Conservation (phyloP, 768 basidiomycete species). For the Nidularia sp. region DNA sequence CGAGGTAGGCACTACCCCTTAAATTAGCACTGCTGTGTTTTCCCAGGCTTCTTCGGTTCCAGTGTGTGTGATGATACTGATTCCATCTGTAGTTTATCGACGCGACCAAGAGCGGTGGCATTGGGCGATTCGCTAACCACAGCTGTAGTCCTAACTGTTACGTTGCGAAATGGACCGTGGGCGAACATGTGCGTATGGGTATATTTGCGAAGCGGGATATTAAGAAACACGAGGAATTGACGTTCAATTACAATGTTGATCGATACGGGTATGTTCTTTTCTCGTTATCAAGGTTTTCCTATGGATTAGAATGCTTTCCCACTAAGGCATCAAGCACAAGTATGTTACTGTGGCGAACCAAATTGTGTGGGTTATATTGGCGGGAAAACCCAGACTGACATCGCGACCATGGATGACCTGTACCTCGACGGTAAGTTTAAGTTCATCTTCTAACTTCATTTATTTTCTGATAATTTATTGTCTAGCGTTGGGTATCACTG, state of each 20-base stretch:
- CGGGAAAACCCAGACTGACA: constrained; percentile 97
- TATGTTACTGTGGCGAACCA: constrained; percentile 91
- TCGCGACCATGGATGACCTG: constrained; percentile 91
- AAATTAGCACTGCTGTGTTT: background rate
- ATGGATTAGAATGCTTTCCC: background rate
- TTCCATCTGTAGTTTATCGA: constrained; percentile 75
- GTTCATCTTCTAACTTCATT: background rate
- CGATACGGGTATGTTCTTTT: constrained; percentile 80
- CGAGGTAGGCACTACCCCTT: constrained; percentile 49
- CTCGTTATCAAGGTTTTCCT: background rate
- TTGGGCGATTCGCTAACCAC: constrained; percentile 97
- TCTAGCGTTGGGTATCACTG: constrained; percentile 87
- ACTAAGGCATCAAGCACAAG: constrained; percentile 88
- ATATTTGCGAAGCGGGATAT: constrained; percentile 90
- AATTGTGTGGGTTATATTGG: constrained; percentile 96
- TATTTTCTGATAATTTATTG: background rate
- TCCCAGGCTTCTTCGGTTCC: background rate
- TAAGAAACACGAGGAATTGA: constrained; percentile 80
- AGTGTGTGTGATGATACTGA: background rate
- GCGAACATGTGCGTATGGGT: constrained; percentile 88
- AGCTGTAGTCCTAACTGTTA: constrained; percentile 97
- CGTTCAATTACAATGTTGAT: constrained; percentile 99
- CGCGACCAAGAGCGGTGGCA: constrained; percentile 94
- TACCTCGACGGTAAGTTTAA: constrained; percentile 76
- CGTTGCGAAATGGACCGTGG: constrained; percentile 97